Percentiles rank a stretch among this genome's conserved stretches.
These are phyloP conservation scores for Penicillium coprophilum DNA, from an alignment of 495 filamentous ascomycete species.

Conservation along the genomic window DNA sequence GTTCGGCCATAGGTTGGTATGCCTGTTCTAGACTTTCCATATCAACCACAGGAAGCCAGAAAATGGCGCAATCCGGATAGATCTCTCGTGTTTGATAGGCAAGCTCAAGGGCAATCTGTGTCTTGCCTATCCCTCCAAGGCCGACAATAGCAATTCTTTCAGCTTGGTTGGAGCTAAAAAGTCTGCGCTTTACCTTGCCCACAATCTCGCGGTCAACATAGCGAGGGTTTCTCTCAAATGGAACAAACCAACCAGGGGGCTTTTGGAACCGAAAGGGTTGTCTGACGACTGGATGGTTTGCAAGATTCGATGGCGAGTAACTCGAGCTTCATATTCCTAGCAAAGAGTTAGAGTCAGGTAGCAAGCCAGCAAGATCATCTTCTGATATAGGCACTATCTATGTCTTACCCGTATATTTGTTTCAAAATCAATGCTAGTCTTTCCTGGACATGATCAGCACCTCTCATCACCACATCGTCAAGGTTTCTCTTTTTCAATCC, in stretches of 20 bases:
- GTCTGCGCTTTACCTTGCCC: constrained; percentile 16
- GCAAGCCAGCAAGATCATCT: too few relatives aligned
- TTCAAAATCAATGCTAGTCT: constrained; percentile 16
- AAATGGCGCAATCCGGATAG: constrained; percentile 42
- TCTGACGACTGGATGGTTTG: not conserved
- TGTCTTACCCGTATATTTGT: constrained; percentile 11
- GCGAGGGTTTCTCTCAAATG: constrained; percentile 29
- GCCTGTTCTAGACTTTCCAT: constrained; percentile 44
- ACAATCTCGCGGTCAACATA: constrained; percentile 30
- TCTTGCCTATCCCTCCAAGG: constrained; percentile 52
- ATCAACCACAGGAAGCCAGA: constrained; percentile 50
- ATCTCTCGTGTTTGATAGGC: constrained; percentile 39
- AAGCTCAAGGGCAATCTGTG: constrained; percentile 51
- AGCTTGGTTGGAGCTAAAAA: not conserved
- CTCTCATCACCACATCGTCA: too few relatives aligned
- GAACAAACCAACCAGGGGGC: constrained; percentile 22
- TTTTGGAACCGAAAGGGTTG: too few relatives aligned
- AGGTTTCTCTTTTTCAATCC: too few relatives aligned
- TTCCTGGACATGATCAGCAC: constrained; percentile 3
- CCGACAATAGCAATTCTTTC: constrained; percentile 38
- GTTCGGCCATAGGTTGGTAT: constrained; percentile 40
- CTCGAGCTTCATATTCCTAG: constrained; percentile 4
- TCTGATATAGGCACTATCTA: too few relatives aligned
- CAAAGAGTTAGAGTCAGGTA: not conserved
- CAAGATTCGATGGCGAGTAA: not conserved